Evolutionary conservation across 2,329 filamentous ascomycete genomes (phyloP), one percentile per base, ranked within the genome.

Genomic region (Aureobasidium sp.): DNA sequence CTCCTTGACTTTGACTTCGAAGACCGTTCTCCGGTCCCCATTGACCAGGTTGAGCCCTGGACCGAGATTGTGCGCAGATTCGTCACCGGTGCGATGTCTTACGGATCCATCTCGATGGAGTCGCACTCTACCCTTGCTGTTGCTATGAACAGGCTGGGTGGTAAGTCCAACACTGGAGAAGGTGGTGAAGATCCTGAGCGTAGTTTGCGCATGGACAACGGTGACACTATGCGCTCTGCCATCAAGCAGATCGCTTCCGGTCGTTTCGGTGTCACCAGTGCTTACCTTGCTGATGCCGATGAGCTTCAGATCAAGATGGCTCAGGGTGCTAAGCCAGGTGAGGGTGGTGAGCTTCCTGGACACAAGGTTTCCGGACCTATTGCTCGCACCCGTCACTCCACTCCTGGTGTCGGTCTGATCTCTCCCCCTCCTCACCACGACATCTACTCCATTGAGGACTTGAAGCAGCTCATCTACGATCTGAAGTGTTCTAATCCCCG

Each of bases 281-380:
- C 91, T 72, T 97, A 97, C 73, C 85, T 97, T 16, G 91, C 92
- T 54, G 93, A 97, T 74, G 90, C 93, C 21, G 93, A 97, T 71
- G 92, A 97, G 78, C 81, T 97, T 49, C 93, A 97, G 76, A 97
- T 97, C 79, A 97, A 97, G 84, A 97, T 97, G 93, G 93, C 93
- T 10, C 93, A 97, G 78, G 93, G 93, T 74, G 93, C 93, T 65
- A 97, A 97, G 83, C 93, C 93, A 62, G 93, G 93, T 76, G 93
- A 97, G 77, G 93, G 93, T 80, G 93, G 93, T 83, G 93, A 97
- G 77, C 85, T 97, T 71, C 93, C 93, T 54, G 93, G 93, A 44
- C 91, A 97, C 82, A 97, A 97, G 79, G 93, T 97, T 32, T 94
- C 92, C 64, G 90, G 90, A 71, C 90, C 91, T 7, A 97, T 97